These are phyloP conservation scores for Tricholoma sp. DNA, from an alignment of 768 basidiomycete genomes.

Conservation along the genomic window DNA sequence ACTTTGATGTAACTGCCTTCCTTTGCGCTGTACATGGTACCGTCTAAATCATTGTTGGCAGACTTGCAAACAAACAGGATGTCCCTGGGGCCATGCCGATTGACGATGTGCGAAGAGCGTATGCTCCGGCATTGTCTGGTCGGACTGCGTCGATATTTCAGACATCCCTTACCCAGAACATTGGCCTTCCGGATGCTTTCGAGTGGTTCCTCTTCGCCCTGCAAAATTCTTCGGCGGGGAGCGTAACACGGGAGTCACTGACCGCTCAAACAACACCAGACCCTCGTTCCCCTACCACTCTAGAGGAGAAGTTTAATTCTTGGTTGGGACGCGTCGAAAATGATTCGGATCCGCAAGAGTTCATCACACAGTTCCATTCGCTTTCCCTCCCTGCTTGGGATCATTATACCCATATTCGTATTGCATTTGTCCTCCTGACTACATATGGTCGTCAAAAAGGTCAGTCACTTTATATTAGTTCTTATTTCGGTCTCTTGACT, in stretches of 20 bases:
- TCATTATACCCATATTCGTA: conserved; percentile 42
- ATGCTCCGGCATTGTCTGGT: conserved; percentile 26
- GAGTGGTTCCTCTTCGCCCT: conserved; percentile 33
- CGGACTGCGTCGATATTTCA: conserved; percentile 24
- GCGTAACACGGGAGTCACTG: not conserved
- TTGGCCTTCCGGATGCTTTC: conserved; percentile 34
- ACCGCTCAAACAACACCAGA: conserved; percentile 5
- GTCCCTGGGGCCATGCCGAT: conserved; percentile 44
- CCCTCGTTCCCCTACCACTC: conserved; percentile 17
- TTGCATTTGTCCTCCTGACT: conserved; percentile 37
- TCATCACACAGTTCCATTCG: conserved; percentile 30
- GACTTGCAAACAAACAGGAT: conserved; percentile 62
- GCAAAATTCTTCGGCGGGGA: conserved; percentile 18
- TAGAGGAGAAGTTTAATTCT: conserved; percentile 28
- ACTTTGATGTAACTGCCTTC: conserved; percentile 25
- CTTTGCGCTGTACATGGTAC: conserved; percentile 26
- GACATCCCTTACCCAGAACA: conserved; percentile 16
- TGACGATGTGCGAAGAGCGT: conserved; percentile 37
- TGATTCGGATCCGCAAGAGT: conserved; percentile 24
- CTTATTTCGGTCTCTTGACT: not conserved
- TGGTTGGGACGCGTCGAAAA: conserved; percentile 31
- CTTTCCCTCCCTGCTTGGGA: conserved; percentile 38
- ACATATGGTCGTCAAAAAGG: conserved; percentile 39
- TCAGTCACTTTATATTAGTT: conserved; percentile 7
- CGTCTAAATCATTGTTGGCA: conserved; percentile 9